Conservation (phyloP, 176 grass and related monocot genomes). For the Pontederia crassipes region DNA sequence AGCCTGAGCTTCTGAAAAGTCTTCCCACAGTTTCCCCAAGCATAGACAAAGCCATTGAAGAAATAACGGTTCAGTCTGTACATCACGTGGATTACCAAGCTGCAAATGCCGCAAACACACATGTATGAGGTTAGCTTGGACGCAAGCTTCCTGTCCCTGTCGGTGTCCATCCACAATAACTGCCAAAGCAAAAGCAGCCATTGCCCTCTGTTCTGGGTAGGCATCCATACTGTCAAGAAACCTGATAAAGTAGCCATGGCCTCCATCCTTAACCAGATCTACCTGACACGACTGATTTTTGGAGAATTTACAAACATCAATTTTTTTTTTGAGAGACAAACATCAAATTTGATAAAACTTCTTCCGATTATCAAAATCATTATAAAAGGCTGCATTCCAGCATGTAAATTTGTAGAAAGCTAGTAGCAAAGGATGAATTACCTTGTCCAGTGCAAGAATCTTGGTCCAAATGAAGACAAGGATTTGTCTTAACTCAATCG, state of each 20-base stretch:
- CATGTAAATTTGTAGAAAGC: neutral
- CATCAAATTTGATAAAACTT: too few relatives aligned
- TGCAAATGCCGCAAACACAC: constrained; percentile 80
- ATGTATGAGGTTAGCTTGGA: constrained; percentile 59
- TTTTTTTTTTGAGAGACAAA: too few relatives aligned
- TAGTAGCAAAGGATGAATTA: constrained; percentile 6
- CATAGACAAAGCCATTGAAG: constrained; percentile 98
- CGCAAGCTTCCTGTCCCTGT: constrained; percentile 79
- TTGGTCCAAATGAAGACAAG: constrained; percentile 99
- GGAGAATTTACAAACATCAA: too few relatives aligned
- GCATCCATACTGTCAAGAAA: constrained; percentile 93
- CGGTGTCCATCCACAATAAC: constrained; percentile 89
- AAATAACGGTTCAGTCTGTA: constrained; percentile 73
- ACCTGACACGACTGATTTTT: constrained; percentile 77
- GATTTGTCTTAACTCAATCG: constrained; percentile 82
- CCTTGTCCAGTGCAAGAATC: constrained; percentile 98
- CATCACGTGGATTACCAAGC: constrained; percentile 45
- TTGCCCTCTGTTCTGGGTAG: constrained; percentile 87
- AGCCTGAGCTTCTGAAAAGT: constrained; percentile 74
- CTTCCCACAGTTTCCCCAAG: constrained; percentile 96
- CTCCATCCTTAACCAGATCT: constrained; percentile 95
- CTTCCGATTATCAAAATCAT: neutral
- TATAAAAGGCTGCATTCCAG: neutral
- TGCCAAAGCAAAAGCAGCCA: constrained; percentile 93
- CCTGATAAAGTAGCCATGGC: constrained; percentile 83